Conservation (phyloP, 2,329 filamentous ascomycete species). For the Penicillium sp. region DNA sequence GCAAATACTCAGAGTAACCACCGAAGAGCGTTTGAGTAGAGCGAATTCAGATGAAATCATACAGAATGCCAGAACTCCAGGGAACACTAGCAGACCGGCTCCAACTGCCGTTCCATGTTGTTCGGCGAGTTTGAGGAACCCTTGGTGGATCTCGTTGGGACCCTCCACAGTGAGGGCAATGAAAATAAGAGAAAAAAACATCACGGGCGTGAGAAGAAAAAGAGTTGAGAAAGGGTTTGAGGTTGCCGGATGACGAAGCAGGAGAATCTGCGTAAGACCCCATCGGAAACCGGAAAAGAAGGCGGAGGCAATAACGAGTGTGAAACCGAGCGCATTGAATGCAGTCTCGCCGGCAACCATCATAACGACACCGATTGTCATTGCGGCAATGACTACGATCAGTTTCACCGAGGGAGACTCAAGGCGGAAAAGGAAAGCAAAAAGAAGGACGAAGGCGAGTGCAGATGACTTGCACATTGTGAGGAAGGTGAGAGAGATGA, state of each 20-base stretch:
- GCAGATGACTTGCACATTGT: conserved; percentile 99
- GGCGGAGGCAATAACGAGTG: conserved; percentile 87
- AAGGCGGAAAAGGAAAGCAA: conserved; percentile 90
- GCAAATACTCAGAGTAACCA: conserved; percentile 93
- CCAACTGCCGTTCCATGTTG: conserved; percentile 68
- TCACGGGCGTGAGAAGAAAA: conserved; percentile 95
- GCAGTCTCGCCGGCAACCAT: conserved; percentile 96
- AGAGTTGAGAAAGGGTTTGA: conserved; percentile 96
- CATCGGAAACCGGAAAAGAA: conserved; percentile 97
- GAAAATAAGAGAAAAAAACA: conserved; percentile 80
- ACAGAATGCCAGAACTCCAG: conserved; percentile 85
- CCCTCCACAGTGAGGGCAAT: conserved; percentile 89
- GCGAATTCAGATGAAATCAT: conserved; percentile 98
- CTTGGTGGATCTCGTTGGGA: conserved; percentile 64
- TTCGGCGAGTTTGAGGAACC: conserved; percentile 62
- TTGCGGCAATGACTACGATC: conserved; percentile 81
- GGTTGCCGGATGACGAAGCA: conserved; percentile 90
- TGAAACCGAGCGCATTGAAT: conserved; percentile 82
- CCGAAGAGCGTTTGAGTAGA: conserved; percentile 87
- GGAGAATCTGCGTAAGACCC: conserved; percentile 95
- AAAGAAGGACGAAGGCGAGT: conserved; percentile 89
- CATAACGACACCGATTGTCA: conserved; percentile 93
- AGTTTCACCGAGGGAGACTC: conserved; percentile 85
- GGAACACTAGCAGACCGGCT: conserved; percentile 78
- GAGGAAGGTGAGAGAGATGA: conserved; percentile 95